Percentiles rank a stretch among this genome's conserved stretches.
Evolutionary conservation across 2,329 filamentous ascomycete genomes (phyloP).

Genomic region (Scortechinia acanthostroma): DNA sequence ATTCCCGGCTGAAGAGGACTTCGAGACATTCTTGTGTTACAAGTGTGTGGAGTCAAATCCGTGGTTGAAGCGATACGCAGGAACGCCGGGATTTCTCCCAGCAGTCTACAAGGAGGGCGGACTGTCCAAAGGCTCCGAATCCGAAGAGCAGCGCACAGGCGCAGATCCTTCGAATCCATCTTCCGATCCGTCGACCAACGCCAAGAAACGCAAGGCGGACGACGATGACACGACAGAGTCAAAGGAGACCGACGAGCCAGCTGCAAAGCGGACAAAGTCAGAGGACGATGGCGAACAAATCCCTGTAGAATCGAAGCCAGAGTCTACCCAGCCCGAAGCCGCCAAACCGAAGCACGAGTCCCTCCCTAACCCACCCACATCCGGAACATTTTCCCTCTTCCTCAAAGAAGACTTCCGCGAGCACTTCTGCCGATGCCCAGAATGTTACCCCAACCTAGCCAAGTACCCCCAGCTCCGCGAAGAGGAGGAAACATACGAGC

Average conservation of each 20-base stretch:
- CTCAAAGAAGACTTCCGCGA: constrained; percentile 49
- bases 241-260: constrained; percentile 4
- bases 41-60: constrained; percentile 55
- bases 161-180: not conserved
- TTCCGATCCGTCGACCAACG: not conserved
- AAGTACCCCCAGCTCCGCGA: constrained; percentile 51
- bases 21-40: constrained; percentile 60
- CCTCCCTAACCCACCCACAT: constrained; percentile 27
- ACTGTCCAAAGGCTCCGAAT: not conserved
- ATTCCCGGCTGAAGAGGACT: constrained; percentile 58
- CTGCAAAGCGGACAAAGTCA: constrained; percentile 10
- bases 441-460: constrained; percentile 46
- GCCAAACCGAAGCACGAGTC: constrained; percentile 24
- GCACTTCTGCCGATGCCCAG: constrained; percentile 49
- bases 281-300: constrained; percentile 19
- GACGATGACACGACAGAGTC: constrained; percentile 14
- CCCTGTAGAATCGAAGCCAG: not conserved
- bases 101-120: constrained; percentile 33
- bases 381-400: constrained; percentile 45
- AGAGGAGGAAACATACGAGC: constrained; percentile 60
- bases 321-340: not conserved
- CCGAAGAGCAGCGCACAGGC: not conserved
- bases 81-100: constrained; percentile 48
- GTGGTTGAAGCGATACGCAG: constrained; percentile 60
- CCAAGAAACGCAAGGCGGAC: constrained; percentile 31